phyloP scores from a whole-genome alignment of 768 basidiomycete species.

The Agaricus blazei region DNA sequence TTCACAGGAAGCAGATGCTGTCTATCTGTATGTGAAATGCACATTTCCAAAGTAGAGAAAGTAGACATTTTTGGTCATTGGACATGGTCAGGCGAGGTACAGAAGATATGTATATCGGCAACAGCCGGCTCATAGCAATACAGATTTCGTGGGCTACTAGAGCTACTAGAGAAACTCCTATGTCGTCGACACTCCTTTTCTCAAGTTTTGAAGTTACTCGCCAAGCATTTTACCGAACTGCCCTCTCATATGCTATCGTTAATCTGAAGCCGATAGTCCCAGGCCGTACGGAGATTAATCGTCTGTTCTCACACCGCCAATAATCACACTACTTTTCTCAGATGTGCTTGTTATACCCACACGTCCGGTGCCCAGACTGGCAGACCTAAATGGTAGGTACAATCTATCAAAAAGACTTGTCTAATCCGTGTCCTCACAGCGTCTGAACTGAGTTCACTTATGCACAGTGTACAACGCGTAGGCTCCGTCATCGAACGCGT shows the following conservation, averaged over 20 bases:
- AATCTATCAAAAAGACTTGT: background rate
- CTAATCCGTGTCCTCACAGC: constrained; percentile 20
- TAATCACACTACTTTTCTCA: constrained; percentile 17
- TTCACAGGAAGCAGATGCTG: background rate
- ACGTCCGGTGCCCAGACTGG: constrained; percentile 48
- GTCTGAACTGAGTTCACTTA: constrained; percentile 76
- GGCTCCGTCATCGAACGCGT: constrained; percentile 76
- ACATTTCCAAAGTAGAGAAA: background rate
- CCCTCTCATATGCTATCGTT: constrained; percentile 79
- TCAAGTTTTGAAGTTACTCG: constrained; percentile 76
- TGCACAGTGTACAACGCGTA: constrained; percentile 73
- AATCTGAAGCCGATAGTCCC: constrained; percentile 94
- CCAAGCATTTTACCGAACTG: constrained; percentile 67
- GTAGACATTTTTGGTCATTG: background rate
- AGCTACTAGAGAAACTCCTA: background rate
- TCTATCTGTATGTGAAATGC: background rate
- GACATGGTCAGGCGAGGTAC: background rate
- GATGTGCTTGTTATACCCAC: constrained; percentile 62
- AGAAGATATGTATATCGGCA: background rate
- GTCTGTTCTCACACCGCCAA: background rate
- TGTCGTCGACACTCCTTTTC: constrained; percentile 49
- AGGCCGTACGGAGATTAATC: constrained; percentile 60
- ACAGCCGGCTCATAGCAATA: background rate
- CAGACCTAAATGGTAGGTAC: constrained; percentile 45
- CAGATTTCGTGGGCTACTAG: too few species aligned